A percentile compares a stretch with the other conserved stretches of the same genome.
Evolutionary conservation across 306 rosid species (phyloP).

Genomic region (Mimosa pudica): DNA sequence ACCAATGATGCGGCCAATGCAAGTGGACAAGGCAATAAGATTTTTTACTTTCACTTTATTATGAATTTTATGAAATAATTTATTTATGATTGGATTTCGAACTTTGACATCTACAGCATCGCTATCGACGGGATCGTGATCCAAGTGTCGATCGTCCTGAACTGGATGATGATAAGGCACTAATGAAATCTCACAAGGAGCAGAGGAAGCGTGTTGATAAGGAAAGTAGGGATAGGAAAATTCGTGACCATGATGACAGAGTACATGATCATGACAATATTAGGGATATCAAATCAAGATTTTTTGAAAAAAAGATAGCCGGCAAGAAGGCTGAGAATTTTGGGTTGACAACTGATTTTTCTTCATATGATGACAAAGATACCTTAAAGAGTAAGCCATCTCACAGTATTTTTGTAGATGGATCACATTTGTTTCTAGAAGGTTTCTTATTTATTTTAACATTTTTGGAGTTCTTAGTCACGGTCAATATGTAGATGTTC

Average conservation of each 20-base stretch:
- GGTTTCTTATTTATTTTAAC: not conserved
- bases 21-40: conserved; percentile 56
- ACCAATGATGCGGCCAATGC: conserved; percentile 65
- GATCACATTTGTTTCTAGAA: conserved; percentile 13
- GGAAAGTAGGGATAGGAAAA: conserved; percentile 72
- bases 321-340: conserved; percentile 68
- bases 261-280: conserved; percentile 67
- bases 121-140: conserved; percentile 74
- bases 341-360: conserved; percentile 57
- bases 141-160: conserved; percentile 76
- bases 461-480: not conserved
- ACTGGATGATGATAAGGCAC: conserved; percentile 70
- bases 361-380: conserved; percentile 74
- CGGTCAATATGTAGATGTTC: not conserved
- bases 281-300: conserved; percentile 57
- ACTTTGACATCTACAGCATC: conserved; percentile 53
- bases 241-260: conserved; percentile 72
- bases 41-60: conserved; percentile 11
- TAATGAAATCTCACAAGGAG: conserved; percentile 67
- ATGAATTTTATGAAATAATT: conserved; percentile 23
- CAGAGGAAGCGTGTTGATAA: conserved; percentile 64
- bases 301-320: conserved; percentile 73
- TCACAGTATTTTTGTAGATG: conserved; percentile 24
- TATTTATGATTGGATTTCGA: conserved; percentile 29
- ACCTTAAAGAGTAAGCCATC: conserved; percentile 61